Conservation (phyloP, 495 filamentous ascomycete species). For the Neurospora intermedia region DNA sequence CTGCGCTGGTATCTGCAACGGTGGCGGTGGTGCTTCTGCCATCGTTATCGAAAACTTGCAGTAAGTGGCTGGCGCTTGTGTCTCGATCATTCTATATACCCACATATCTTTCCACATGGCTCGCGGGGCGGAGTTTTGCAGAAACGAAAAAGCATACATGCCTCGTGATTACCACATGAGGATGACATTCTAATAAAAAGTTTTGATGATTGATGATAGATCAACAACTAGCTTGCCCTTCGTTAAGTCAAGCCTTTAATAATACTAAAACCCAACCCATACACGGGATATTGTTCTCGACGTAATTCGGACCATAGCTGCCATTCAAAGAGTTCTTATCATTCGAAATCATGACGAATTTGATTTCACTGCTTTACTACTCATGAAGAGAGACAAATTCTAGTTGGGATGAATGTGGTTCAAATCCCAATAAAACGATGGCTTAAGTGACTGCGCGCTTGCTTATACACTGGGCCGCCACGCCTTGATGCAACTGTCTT, state of each 20-base stretch:
- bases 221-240: constrained; percentile 2
- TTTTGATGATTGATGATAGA: constrained; percentile 9
- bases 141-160: not conserved
- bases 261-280: not conserved
- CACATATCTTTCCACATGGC: not conserved
- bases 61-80: constrained; percentile 22
- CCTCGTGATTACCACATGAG: not conserved
- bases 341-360: not conserved
- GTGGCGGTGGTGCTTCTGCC: constrained; percentile 86
- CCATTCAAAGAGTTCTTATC: not conserved
- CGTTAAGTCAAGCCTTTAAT: constrained; percentile 18
- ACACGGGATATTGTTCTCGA: not conserved
- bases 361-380: not conserved
- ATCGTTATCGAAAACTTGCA: constrained; percentile 70
- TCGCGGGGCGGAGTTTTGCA: not conserved
- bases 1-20: constrained; percentile 93
- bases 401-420: not conserved
- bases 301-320: not conserved
- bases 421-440: not conserved
- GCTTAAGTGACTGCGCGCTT: not conserved
- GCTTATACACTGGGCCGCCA: constrained; percentile 35
- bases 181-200: constrained; percentile 11
- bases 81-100: not conserved
- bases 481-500: constrained; percentile 65
- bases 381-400: not conserved